Percentiles rank a stretch among this genome's conserved stretches.
Evolutionary conservation across 78 protist genomes (phyloP).

Genomic region (Dictyostelium brefeldianum): DNA sequence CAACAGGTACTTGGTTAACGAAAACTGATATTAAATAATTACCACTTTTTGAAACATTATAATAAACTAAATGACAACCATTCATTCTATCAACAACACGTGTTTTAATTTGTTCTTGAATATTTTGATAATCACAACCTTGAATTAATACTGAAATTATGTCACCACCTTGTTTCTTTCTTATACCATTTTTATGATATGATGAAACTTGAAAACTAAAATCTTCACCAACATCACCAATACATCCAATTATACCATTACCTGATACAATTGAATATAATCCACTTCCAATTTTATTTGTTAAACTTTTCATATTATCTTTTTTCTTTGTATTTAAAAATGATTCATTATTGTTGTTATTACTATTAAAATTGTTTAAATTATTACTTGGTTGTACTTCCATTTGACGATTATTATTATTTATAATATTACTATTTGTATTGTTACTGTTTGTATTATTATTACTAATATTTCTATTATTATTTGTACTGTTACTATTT

Average conservation of each 20-base stretch:
- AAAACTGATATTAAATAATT: slow-evolving; percentile 30
- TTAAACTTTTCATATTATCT: slow-evolving; percentile 10
- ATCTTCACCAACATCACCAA: slow-evolving; percentile 60
- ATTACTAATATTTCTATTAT: not conserved
- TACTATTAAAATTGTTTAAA: not conserved
- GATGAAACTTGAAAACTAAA: slow-evolving; percentile 45
- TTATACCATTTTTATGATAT: slow-evolving; percentile 23
- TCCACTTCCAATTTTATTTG: slow-evolving; percentile 17
- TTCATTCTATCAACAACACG: slow-evolving; percentile 37
- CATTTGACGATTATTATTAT: not conserved
- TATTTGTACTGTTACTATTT: not conserved
- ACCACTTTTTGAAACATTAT: slow-evolving; percentile 34
- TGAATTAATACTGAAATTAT: slow-evolving; percentile 22
- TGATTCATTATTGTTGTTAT: not conserved
- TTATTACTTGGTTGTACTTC: not conserved
- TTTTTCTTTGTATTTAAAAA: not conserved
- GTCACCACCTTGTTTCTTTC: slow-evolving; percentile 57
- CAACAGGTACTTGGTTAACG: slow-evolving; percentile 60
- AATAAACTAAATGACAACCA: slow-evolving; percentile 42
- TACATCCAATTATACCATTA: slow-evolving; percentile 20
- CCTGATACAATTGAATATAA: slow-evolving; percentile 46
- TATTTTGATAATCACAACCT: slow-evolving; percentile 63
- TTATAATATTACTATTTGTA: not conserved
- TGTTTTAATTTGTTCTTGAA: slow-evolving; percentile 28
- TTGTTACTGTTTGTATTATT: not conserved